These are phyloP conservation scores for Ceratocystis destructans DNA, from an alignment of 2,329 filamentous ascomycete species.

Conservation along the genomic window DNA sequence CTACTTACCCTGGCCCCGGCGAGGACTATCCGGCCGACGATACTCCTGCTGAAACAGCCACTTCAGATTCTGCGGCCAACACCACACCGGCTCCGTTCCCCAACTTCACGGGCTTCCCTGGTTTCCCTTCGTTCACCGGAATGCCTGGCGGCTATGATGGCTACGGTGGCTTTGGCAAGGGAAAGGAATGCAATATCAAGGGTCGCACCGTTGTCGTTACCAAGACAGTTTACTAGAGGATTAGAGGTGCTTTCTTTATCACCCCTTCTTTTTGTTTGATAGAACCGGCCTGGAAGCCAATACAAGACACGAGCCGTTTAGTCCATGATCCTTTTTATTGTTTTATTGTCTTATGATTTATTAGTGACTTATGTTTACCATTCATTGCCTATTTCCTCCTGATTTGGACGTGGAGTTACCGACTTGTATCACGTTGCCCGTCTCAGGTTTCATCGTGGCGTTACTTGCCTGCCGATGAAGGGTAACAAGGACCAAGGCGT, in stretches of 20 bases:
- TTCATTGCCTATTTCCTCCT: neutral
- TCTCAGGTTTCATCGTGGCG: neutral
- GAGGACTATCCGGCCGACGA: neutral
- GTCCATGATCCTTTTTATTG: neutral
- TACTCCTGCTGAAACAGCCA: neutral
- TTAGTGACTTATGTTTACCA: neutral
- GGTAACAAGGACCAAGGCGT: neutral
- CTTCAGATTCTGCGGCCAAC: neutral
- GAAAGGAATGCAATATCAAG: conserved; percentile 1
- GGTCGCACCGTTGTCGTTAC: conserved; percentile 1
- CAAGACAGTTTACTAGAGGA: conserved; percentile 6
- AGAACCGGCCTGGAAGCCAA: neutral
- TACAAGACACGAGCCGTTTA: neutral
- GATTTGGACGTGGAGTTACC: neutral
- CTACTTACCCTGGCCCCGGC: neutral
- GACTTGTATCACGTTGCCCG: neutral
- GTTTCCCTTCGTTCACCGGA: conserved; percentile 8
- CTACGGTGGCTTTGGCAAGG: neutral
- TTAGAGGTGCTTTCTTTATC: neutral
- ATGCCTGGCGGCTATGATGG: neutral
- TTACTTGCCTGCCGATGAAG: neutral
- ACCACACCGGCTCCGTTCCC: conserved; percentile 2
- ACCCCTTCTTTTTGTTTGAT: neutral
- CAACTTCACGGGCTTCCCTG: neutral
- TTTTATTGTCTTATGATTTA: neutral